A percentile compares a stretch with the other conserved stretches of the same genome.
Evolutionary conservation across 2,329 filamentous ascomycete species (phyloP).

Genomic region (Colletotrichum sp.): DNA sequence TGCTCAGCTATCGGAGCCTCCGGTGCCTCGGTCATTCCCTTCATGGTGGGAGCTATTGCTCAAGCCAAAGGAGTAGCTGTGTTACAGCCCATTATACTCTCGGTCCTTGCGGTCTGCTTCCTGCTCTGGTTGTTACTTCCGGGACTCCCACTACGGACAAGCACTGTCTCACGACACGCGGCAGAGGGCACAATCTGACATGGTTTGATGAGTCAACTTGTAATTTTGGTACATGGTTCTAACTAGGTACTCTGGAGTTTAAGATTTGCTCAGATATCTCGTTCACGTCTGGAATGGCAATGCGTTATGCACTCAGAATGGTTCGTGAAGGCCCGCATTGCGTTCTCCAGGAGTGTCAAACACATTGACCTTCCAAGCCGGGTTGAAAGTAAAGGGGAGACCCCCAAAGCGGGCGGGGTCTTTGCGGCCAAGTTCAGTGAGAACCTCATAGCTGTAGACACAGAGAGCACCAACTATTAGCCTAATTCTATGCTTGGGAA

Average conservation of each 20-base stretch:
- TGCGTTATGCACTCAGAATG: neutral
- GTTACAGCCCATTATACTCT: conserved; percentile 60
- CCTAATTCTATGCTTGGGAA: neutral
- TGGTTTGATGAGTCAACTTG: neutral
- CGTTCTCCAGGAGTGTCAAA: neutral
- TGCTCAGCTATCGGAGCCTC: conserved; percentile 77
- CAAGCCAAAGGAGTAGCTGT: conserved; percentile 59
- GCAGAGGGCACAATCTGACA: neutral
- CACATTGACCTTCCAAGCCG: neutral
- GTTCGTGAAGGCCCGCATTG: neutral
- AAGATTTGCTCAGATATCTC: no score
- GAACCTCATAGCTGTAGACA: neutral
- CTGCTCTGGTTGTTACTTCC: neutral
- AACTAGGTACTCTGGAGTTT: neutral
- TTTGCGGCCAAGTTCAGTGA: neutral
- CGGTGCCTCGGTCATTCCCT: conserved; percentile 71
- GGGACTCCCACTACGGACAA: neutral
- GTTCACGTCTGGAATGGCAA: neutral
- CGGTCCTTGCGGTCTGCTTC: conserved; percentile 41
- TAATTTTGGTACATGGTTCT: neutral
- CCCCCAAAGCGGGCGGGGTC: neutral
- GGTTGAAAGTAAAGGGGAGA: neutral
- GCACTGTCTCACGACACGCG: neutral
- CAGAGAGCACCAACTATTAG: neutral
- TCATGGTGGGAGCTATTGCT: conserved; percentile 73